Percentiles rank a stretch among this genome's conserved stretches.
phyloP scores from a whole-genome alignment of 306 rosid species.

The Rosa chinensis region DNA sequence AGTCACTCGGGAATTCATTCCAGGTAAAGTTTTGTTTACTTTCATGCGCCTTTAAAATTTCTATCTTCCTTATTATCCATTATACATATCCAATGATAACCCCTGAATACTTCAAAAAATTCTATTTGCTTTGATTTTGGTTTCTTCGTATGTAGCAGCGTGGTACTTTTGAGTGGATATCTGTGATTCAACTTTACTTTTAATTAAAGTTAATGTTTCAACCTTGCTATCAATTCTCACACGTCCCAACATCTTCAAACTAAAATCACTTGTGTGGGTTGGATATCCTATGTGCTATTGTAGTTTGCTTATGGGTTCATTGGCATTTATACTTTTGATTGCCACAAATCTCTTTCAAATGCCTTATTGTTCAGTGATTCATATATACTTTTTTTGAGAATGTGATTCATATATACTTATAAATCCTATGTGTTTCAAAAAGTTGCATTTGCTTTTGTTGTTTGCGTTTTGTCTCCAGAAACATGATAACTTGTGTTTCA shows the following conservation, averaged over 20 bases:
- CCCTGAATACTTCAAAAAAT: not conserved
- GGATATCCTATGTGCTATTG: not conserved
- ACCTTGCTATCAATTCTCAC: not conserved
- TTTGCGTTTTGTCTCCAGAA: not conserved
- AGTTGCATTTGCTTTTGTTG: not conserved
- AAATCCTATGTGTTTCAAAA: not conserved
- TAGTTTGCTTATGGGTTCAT: not conserved
- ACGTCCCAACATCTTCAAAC: not conserved
- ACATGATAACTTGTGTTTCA: not conserved
- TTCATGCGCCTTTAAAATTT: not conserved
- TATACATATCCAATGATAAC: not conserved
- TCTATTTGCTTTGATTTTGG: not conserved
- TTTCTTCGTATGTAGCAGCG: not conserved
- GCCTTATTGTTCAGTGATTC: not conserved
- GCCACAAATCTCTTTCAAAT: not conserved
- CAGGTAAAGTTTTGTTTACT: conserved; percentile 51
- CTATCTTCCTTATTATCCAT: not conserved
- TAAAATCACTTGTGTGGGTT: not conserved
- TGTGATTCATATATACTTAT: not conserved
- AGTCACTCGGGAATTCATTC: conserved; percentile 95
- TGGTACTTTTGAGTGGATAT: not conserved
- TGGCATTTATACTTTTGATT: not conserved
- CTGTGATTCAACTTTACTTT: too few relatives aligned
- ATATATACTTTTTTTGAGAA: too few relatives aligned
- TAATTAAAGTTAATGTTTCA: too few relatives aligned